Conservation (phyloP, 768 basidiomycete species). For the Naganishia vishniacii region DNA sequence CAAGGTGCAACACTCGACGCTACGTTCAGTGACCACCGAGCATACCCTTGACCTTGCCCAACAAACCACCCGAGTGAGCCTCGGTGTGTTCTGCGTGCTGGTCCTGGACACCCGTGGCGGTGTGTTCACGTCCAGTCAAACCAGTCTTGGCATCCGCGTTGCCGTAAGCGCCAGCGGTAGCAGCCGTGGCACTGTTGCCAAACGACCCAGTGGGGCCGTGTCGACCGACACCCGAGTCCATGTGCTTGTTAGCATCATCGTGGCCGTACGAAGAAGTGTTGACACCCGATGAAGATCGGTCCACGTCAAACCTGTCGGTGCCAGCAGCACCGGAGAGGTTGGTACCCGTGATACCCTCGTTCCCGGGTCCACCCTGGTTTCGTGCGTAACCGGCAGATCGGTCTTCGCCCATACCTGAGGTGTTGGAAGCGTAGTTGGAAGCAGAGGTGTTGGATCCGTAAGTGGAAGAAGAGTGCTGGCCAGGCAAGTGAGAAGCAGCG, state of each 20-base stretch:
- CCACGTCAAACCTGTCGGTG: constrained; percentile 27
- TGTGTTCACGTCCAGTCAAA: constrained; percentile 26
- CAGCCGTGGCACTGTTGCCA: constrained; percentile 17
- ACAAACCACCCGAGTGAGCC: constrained; percentile 17
- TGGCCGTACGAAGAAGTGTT: constrained; percentile 9
- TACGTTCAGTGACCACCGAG: constrained; percentile 24
- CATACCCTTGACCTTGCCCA: constrained; percentile 29
- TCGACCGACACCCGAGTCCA: constrained; percentile 15
- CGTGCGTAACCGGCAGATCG: constrained; percentile 24
- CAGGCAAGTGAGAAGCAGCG: too few species aligned
- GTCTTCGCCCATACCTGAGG: constrained; percentile 16
- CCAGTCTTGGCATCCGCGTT: constrained; percentile 25
- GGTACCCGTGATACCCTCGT: constrained; percentile 16
- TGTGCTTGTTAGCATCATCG: constrained; percentile 2
- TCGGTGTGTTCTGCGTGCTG: constrained; percentile 19
- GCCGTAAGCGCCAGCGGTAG: constrained; percentile 18
- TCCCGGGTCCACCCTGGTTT: constrained; percentile 17
- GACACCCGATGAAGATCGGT: constrained; percentile 6
- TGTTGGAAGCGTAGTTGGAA: constrained; percentile 19
- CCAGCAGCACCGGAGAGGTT: constrained; percentile 23
- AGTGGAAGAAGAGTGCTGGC: too few species aligned
- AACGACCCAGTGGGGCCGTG: constrained; percentile 20
- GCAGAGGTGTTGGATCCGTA: constrained; percentile 28
- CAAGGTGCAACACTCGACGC: not conserved
- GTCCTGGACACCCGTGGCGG: constrained; percentile 22